Conservation (phyloP, 2,329 filamentous ascomycete species). For the Coleophoma crateriformis region DNA sequence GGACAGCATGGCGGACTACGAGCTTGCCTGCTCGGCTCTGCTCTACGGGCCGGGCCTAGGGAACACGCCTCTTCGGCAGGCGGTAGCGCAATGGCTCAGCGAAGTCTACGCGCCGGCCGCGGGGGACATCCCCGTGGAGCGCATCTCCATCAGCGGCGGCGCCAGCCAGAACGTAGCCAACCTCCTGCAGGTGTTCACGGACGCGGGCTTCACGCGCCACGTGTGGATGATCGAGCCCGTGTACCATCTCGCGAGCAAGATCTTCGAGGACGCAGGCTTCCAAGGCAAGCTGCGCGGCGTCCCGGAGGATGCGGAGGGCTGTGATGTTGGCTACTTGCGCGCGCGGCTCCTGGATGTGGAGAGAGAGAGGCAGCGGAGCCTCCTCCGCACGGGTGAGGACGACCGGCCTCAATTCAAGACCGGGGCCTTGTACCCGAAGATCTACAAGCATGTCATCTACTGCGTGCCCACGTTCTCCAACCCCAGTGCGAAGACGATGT, state of each 20-base stretch:
- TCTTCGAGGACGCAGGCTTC: slow-evolving; percentile 62
- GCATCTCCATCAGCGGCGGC: slow-evolving; percentile 60
- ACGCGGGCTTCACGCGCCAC: slow-evolving; percentile 55
- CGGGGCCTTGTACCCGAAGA: slow-evolving; percentile 72
- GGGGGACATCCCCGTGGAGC: slow-evolving; percentile 36
- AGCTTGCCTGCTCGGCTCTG: slow-evolving; percentile 43
- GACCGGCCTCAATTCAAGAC: slow-evolving; percentile 36
- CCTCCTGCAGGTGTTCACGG: slow-evolving; percentile 59
- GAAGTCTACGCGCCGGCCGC: slow-evolving; percentile 41
- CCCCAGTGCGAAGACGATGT: slow-evolving; percentile 61
- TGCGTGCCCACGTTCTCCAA: slow-evolving; percentile 67
- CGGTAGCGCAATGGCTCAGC: slow-evolving; percentile 55
- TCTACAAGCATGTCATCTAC: slow-evolving; percentile 74
- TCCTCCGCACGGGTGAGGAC: slow-evolving; percentile 23
- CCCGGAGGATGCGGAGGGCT: slow-evolving; percentile 57
- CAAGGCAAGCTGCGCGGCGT: slow-evolving; percentile 49
- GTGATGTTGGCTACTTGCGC: slow-evolving; percentile 51
- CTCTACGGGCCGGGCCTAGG: slow-evolving; percentile 61
- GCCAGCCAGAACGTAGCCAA: slow-evolving; percentile 61
- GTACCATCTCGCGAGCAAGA: slow-evolving; percentile 60
- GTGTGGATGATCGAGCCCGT: slow-evolving; percentile 63
- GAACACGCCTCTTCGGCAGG: slow-evolving; percentile 43
- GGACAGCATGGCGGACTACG: slow-evolving; percentile 41
- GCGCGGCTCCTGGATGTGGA: slow-evolving; percentile 32
- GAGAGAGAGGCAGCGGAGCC: slow-evolving; percentile 3